Conservation (phyloP, 2,329 filamentous ascomycete genomes). For the Pestalotiopsis sp. region DNA sequence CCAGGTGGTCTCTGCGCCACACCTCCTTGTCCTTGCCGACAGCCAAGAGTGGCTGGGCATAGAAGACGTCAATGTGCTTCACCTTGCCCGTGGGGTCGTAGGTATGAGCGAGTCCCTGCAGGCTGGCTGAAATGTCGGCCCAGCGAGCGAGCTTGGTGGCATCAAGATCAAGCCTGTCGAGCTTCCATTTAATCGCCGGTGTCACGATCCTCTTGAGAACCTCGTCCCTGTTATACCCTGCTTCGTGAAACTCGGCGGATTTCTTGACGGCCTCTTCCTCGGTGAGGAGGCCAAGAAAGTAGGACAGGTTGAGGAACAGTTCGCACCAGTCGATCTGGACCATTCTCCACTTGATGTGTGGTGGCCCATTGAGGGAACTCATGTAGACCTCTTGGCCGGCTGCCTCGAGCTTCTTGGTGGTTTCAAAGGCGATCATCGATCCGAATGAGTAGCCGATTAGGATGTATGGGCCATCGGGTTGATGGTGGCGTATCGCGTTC, state of each 20-base stretch:
- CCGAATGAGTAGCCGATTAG: constrained; percentile 50
- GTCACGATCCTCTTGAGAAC: constrained; percentile 25
- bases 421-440: constrained; percentile 46
- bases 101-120: constrained; percentile 34
- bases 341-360: constrained; percentile 42
- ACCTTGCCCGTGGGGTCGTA: constrained; percentile 41
- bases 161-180: constrained; percentile 29
- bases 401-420: constrained; percentile 42
- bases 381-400: constrained; percentile 43
- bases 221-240: constrained; percentile 16
- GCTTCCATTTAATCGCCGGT: constrained; percentile 18
- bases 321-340: constrained; percentile 32
- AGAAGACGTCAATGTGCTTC: constrained; percentile 40
- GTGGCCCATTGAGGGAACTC: constrained; percentile 44
- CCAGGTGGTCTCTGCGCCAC: constrained; percentile 30
- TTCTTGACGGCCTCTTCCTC: constrained; percentile 28
- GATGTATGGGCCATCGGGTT: constrained; percentile 48
- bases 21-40: constrained; percentile 25
- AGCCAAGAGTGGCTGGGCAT: constrained; percentile 30
- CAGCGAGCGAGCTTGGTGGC: constrained; percentile 28
- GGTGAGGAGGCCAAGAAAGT: constrained; percentile 36
- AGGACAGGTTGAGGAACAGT: constrained; percentile 36
- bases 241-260: constrained; percentile 16
- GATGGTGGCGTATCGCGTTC: constrained; percentile 36
- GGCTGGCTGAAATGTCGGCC: constrained; percentile 30